Base-by-base conservation (phyloP, 2,329 filamentous ascomycete species). In the Colletotrichum scovillei region DNA sequence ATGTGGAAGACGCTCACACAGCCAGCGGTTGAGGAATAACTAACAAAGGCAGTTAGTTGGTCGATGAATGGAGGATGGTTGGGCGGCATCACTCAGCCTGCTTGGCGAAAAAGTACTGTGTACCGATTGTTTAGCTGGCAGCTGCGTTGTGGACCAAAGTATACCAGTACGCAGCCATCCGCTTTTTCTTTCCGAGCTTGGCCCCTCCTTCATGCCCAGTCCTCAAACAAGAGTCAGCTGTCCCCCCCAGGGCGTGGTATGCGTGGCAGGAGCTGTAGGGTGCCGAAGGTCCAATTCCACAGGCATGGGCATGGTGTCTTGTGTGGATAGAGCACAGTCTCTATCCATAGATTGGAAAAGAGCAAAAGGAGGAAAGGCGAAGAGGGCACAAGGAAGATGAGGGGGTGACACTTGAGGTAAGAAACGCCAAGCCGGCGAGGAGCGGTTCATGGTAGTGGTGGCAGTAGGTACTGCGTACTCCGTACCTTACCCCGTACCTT, bases 1-100 rank as follows among this genome's bases (percentile, higher is more conserved):
- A 49, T 60, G 67, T 60, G 35, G 58, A 55, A 22, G 60, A 70
- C 46, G 67, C 38, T 71, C 46, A 62, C 60, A 56, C 58, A 57
- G 60, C 56, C 49, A 56, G 67, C 60, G 70, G 56, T 38, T 55
- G 66, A 63, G 32, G 38, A 32, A 64, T 46, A 32, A 69, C 42
- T 30, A 38, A 60, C 46, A 52, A 24, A 63, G 32, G 30, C 32
- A 64, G 46, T 56, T 16, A 24, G 35, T 52, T 9, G n/a, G 22
- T 42, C 24, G n/a, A 30, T 24, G 19, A 9, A 22, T 59, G 64
- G 38, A 42, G 2, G 68, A 55, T 72, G 66, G 55, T 38, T 53
- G 66, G 70, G 59, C 70, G 42, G 42, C 42, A 49, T 49, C 42
- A 49, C 42, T 49, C 28, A 26, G 30, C 22, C 38, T 3, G 59